Evolutionary conservation across 805 yeast genomes (phyloP), one percentile per base, ranked within the genome.

Genomic region (Yarrowia osloensis): DNA sequence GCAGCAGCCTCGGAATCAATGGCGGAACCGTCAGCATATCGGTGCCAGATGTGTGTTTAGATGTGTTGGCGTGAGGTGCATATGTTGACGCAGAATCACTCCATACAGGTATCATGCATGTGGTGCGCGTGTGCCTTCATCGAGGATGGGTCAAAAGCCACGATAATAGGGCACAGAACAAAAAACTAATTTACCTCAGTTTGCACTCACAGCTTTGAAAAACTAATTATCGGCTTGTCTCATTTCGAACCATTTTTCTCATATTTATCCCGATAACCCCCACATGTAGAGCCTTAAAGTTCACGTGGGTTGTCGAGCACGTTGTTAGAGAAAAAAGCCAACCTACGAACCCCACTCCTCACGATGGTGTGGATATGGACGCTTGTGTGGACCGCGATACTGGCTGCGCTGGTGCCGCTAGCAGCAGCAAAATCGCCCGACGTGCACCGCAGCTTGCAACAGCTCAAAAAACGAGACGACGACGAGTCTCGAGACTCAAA

Each of bases 281-380:
- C 24, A 19, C 11, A 1, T n/a, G 1, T 6, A 19, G 7, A 2
- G 6, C 24, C 19, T 37, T 39, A 26, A 54, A 19, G 44, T 54
- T 54, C 47, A 54, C 35, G n/a, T 31, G 57, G 46, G 46, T 12
- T 19, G 42, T n/a, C 22, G 2, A 17, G 15, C 19, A 13, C 21
- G 7, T 17, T 8, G 21, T 13, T 13, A 26, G 7, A 29, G 33
- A 4, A 31, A 39, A 24, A 31, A 37, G 17, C 19, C 44, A 40
- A 39, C 28, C 63, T 22, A 26, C 29, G 17, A 35, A 35, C 17
- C 28, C 40, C 44, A 54, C 61, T 39, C 63, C 17, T 21, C 63
- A 57, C 62, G 4, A 57, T 57, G 63, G 63, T 57, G 63, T 57
- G 63, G 63, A 40, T 57, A 57, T 39, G 49, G 63, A 57, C 49